Percentiles rank a stretch among this genome's conserved stretches.
Conservation (phyloP, 495 filamentous ascomycete species). For the Aspergillus wentii region DNA sequence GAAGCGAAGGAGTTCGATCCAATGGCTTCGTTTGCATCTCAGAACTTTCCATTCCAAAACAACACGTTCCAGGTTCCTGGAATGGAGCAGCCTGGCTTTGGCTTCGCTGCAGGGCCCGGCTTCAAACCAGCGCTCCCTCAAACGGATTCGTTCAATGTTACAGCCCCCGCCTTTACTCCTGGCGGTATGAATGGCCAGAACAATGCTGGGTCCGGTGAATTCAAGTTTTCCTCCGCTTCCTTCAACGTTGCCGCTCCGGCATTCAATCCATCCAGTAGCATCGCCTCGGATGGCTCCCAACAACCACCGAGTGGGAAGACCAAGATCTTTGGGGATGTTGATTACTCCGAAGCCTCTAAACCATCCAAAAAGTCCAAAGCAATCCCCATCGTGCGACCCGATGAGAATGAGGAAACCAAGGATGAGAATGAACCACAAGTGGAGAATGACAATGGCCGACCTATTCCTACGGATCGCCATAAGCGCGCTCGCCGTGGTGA, state of each 20-base stretch:
- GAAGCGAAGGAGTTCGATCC: conserved; percentile 86
- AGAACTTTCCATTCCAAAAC: conserved; percentile 49
- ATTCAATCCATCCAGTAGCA: conserved; percentile 60
- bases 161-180: conserved; percentile 69
- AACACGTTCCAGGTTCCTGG: conserved; percentile 50
- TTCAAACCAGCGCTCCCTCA: conserved; percentile 26
- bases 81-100: conserved; percentile 23
- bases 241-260: conserved; percentile 79
- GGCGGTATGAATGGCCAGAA: conserved; percentile 25
- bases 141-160: conserved; percentile 52
- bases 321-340: conserved; percentile 73
- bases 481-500: conserved; percentile 64
- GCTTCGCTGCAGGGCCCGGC: conserved; percentile 15
- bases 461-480: conserved; percentile 48
- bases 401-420: conserved; percentile 36
- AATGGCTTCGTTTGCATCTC: conserved; percentile 54
- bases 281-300: conserved; percentile 20
- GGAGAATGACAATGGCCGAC: conserved; percentile 30
- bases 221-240: conserved; percentile 68
- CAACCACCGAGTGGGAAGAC: conserved; percentile 26
- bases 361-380: conserved; percentile 70
- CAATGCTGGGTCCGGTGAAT: conserved; percentile 45
- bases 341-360: conserved; percentile 57
- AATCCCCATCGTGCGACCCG: conserved; percentile 72
- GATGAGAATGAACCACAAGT: conserved; percentile 44